Evolutionary conservation across 2,329 filamentous ascomycete genomes (phyloP).

Genomic region (Claviceps cyperi): DNA sequence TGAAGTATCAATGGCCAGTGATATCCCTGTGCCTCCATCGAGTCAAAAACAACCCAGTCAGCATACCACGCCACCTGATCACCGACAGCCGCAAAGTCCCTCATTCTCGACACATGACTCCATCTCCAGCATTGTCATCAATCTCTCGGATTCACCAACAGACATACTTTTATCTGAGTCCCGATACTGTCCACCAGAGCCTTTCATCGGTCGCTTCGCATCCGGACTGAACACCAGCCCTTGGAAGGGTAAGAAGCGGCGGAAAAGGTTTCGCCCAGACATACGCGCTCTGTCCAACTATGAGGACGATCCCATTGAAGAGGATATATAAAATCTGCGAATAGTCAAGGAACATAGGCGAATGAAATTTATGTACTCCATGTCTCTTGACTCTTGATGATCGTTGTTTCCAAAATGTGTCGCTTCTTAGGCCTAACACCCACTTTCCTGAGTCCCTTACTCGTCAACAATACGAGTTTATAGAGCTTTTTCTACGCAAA

Average conservation of each 20-base stretch:
- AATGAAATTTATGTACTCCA: not conserved
- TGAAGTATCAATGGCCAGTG: not conserved
- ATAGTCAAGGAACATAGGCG: not conserved
- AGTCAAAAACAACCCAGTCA: slow-evolving; percentile 3
- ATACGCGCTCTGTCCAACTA: slow-evolving; percentile 20
- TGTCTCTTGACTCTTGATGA: not conserved
- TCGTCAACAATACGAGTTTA: too few relatives aligned
- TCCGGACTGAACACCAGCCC: slow-evolving; percentile 4
- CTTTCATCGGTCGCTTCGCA: slow-evolving; percentile 18
- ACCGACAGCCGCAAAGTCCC: not conserved
- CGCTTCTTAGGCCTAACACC: too few relatives aligned
- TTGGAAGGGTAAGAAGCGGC: slow-evolving; percentile 6
- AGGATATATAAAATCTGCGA: not conserved
- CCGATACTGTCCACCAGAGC: slow-evolving; percentile 4
- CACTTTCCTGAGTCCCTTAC: too few relatives aligned
- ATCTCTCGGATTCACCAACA: not conserved
- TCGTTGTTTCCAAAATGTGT: not conserved
- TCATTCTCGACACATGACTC: not conserved
- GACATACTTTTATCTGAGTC: not conserved
- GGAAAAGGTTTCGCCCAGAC: slow-evolving; percentile 16
- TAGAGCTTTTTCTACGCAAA: too few relatives aligned
- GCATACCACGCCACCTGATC: not conserved
- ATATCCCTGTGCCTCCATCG: slow-evolving; percentile 3
- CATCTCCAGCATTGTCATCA: slow-evolving; percentile 6
- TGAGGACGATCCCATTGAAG: slow-evolving; percentile 20